Base-by-base conservation (phyloP, 352 stramenopile genomes). In the Pythium oligandrum region DNA sequence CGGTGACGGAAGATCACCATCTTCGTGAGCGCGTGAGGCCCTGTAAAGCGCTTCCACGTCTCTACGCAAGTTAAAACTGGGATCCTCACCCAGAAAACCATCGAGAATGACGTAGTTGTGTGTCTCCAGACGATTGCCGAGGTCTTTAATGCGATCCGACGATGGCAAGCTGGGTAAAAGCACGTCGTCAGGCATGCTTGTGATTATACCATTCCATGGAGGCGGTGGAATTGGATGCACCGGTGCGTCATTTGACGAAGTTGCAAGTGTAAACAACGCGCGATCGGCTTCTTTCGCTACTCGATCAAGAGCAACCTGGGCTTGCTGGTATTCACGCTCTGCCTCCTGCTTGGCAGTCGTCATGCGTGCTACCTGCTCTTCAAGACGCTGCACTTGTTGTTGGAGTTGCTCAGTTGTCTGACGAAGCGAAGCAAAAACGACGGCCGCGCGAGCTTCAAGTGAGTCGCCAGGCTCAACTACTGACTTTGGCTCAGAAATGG, bases 271-370 rank as follows among this genome's bases (percentile, higher is more conserved):
- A 9, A 79, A 39, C 12, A 79, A 39, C 3, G 70, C 70, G 1
- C 70, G 61, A 34, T 79, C 65, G 4, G 65, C 70, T 35, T 75
- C 57, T 32, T 64, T 62, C 4, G 67, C 64, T 5, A 73, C 62
- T 3, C 47, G 59, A 2, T 60, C 51, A 2, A 75, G 61, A 35
- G 56, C 64, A 0, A 52, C 39, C 45, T 79, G 49, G 2, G 64
- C 64, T 4, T 49, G 30, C 1, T 62, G 38, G 46, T 71, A 75
- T 31, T 76, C 67, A 32, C 49, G 36, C 44, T 68, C 55, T 6
- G 64, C 70, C 9, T 56, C 31, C 31, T 63, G 33, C 39, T 68
- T 69, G 4, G 55, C 67, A 1, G 57, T 0, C 1, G 64, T 47
- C 51, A 71, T 64, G 10, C 40, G 38, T 0, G 48, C 42, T 8